A percentile compares a stretch with the other conserved stretches of the same genome.
These are phyloP conservation scores for Cryptococcus maquisensis DNA, from an alignment of 1,284 basidiomycete genomes.

Conservation along the genomic window DNA sequence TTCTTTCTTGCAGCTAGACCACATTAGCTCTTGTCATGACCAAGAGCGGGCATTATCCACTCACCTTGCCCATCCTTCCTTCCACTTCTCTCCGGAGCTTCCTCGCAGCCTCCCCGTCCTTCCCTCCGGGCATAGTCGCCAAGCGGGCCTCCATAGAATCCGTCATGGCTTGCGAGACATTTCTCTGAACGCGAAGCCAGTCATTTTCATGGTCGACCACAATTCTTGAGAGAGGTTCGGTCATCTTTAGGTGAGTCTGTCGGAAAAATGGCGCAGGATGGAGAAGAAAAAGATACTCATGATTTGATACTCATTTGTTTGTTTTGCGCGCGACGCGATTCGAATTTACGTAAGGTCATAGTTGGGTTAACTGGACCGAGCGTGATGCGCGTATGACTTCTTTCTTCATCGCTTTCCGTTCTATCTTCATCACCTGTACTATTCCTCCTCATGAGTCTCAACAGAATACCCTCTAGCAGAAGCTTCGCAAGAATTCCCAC, in stretches of 20 bases:
- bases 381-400: no score
- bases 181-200: constrained; percentile 41
- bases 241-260: constrained; percentile 11
- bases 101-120: constrained; percentile 27
- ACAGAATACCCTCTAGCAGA: no score
- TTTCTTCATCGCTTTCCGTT: no score
- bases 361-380: background rate
- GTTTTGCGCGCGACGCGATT: background rate
- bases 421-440: no score
- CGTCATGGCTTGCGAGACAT: constrained; percentile 24
- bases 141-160: constrained; percentile 33
- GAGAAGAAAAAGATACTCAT: background rate
- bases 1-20: constrained; percentile 37
- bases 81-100: constrained; percentile 37
- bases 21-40: background rate
- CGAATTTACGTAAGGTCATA: background rate
- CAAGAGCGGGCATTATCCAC: background rate
- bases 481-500: no score
- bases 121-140: constrained; percentile 35
- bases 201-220: constrained; percentile 39
- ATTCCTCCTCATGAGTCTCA: no score
- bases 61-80: constrained; percentile 31
- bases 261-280: no score
- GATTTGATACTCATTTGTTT: background rate
- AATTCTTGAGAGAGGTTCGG: constrained; percentile 27